These are phyloP conservation scores for Noccaea caerulescens DNA, from an alignment of 345 rosid genomes.

Conservation along the genomic window DNA sequence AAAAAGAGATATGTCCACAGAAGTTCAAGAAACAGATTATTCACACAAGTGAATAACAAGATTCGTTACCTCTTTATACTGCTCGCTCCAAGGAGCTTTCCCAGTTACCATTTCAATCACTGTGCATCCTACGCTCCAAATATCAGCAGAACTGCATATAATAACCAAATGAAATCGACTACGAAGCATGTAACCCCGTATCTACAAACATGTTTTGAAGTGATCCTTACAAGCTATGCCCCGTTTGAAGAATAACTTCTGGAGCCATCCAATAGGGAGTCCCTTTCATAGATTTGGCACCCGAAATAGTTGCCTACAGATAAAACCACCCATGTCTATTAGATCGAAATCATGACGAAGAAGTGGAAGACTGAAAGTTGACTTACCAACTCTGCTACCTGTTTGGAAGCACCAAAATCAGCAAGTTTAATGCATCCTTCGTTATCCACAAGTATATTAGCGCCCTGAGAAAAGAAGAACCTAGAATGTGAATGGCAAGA, in stretches of 20 bases:
- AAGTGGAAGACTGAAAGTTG: neutral
- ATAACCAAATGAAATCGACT: neutral
- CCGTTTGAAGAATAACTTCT: slow-evolving; percentile 94
- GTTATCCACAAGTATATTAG: slow-evolving; percentile 88
- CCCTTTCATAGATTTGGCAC: slow-evolving; percentile 97
- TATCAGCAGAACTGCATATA: slow-evolving; percentile 75
- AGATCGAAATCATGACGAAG: too few species aligned
- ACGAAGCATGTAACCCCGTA: slow-evolving; percentile 8
- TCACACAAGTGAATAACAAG: neutral
- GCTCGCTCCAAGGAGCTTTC: slow-evolving; percentile 94
- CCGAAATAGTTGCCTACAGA: slow-evolving; percentile 73
- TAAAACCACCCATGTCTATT: too few species aligned
- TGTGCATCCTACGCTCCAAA: slow-evolving; percentile 96
- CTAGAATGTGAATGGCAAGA: neutral
- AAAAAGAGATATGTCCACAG: slow-evolving; percentile 31
- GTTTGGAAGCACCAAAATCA: slow-evolving; percentile 96
- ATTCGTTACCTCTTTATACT: slow-evolving; percentile 70
- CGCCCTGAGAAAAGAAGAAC: slow-evolving; percentile 62
- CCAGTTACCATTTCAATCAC: slow-evolving; percentile 98
- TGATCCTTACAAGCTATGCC: slow-evolving; percentile 78
- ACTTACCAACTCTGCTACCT: slow-evolving; percentile 84
- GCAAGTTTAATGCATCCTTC: slow-evolving; percentile 95
- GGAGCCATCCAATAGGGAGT: slow-evolving; percentile 99
- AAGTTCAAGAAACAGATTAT: slow-evolving; percentile 14
- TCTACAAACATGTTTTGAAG: neutral